Conservation (phyloP, 1,284 basidiomycete genomes). For the Irpex sp. region DNA sequence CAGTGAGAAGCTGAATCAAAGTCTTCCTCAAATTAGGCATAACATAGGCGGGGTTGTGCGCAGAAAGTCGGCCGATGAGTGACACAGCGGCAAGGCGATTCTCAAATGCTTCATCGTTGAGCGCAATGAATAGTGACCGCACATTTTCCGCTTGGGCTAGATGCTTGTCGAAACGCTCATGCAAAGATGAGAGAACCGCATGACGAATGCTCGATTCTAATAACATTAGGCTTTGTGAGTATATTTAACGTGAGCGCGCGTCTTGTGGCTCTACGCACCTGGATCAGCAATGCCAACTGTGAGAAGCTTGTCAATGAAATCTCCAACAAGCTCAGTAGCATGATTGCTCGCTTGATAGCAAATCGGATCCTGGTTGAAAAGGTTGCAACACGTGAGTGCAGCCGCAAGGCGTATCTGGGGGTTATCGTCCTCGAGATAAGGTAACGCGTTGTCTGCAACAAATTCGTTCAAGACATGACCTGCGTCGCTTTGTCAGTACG, state of each 20-base stretch:
- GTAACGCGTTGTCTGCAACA: constrained; percentile 88
- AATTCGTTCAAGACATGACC: constrained; percentile 97
- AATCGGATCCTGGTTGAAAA: constrained; percentile 95
- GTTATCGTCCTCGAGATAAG: constrained; percentile 93
- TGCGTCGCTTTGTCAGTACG: constrained; percentile 22
- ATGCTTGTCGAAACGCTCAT: constrained; percentile 96
- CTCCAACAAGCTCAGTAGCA: constrained; percentile 96
- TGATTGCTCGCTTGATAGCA: constrained; percentile 96
- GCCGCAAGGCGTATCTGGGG: constrained; percentile 89
- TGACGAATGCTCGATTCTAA: constrained; percentile 84
- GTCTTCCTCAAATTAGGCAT: constrained; percentile 98
- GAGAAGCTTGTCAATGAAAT: constrained; percentile 95
- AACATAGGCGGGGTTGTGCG: constrained; percentile 97
- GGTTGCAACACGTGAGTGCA: constrained; percentile 87
- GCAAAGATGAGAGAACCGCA: constrained; percentile 84
- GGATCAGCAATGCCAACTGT: constrained; percentile 98
- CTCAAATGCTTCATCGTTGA: constrained; percentile 96
- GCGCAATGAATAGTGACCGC: constrained; percentile 92
- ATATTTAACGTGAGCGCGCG: background rate
- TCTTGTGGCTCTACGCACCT: constrained; percentile 41
- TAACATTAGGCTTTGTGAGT: no score
- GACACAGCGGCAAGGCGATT: constrained; percentile 90
- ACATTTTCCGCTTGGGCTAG: constrained; percentile 99
- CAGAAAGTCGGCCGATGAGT: constrained; percentile 91
- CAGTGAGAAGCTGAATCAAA: constrained; percentile 94